Evolutionary conservation across 495 filamentous ascomycete species (phyloP).

Genomic region (Aspergillus panamensis): DNA sequence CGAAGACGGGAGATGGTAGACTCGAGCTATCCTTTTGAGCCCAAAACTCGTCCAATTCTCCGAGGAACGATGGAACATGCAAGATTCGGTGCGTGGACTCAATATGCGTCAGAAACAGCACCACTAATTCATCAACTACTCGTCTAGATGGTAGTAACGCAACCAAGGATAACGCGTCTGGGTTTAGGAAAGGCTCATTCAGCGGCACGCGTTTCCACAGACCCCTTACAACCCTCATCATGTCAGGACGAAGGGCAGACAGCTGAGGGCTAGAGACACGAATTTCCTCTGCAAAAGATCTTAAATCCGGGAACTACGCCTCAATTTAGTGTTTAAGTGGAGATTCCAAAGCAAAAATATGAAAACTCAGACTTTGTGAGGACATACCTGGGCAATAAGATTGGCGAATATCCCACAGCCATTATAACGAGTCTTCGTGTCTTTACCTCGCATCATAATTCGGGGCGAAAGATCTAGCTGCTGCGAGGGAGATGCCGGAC

Average conservation of each 20-base stretch:
- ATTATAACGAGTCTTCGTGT: constrained; percentile 43
- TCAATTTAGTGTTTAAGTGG: constrained; percentile 1
- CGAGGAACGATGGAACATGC: constrained; percentile 55
- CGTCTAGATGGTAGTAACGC: constrained; percentile 39
- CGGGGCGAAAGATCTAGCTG: constrained; percentile 39
- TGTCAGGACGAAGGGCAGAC: constrained; percentile 34
- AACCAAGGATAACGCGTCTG: constrained; percentile 31
- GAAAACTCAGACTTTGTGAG: not conserved
- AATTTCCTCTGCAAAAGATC: constrained; percentile 43
- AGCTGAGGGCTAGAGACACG: constrained; percentile 37
- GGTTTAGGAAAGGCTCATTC: constrained; percentile 32
- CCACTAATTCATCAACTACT: constrained; percentile 49
- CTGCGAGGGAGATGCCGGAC: constrained; percentile 32
- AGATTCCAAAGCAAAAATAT: not conserved
- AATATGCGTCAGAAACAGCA: constrained; percentile 51
- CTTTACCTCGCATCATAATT: constrained; percentile 44
- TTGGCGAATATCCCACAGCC: constrained; percentile 45
- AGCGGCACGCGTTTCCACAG: constrained; percentile 37
- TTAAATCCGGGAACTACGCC: constrained; percentile 41
- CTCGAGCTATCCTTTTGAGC: constrained; percentile 26
- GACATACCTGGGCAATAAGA: constrained; percentile 39
- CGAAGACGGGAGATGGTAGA: constrained; percentile 40
- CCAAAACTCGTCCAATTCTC: constrained; percentile 54
- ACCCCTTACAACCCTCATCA: constrained; percentile 34
- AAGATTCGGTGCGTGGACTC: constrained; percentile 57